phyloP scores from a whole-genome alignment of 164 flowering plant species.

The grape (Vitis vinifera) region DNA sequence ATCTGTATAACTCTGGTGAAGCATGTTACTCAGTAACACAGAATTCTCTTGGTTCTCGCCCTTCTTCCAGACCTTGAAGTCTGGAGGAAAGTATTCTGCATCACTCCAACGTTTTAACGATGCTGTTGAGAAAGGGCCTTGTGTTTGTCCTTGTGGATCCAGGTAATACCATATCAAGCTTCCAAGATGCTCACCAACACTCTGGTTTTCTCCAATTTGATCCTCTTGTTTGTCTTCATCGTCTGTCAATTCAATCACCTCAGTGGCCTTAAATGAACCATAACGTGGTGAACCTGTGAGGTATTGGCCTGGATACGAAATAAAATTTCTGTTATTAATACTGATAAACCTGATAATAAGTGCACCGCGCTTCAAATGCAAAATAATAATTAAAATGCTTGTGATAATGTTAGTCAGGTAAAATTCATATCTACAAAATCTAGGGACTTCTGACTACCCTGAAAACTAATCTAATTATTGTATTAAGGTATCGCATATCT shows the following conservation, averaged over 20 bases:
- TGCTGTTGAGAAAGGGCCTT: slow-evolving; percentile 34
- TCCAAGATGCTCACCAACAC: not conserved
- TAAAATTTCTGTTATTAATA: too few relatives aligned
- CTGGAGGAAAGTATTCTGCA: slow-evolving; percentile 32
- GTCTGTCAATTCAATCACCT: slow-evolving; percentile 33
- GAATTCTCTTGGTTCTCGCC: slow-evolving; percentile 22
- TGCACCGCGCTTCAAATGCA: too few relatives aligned
- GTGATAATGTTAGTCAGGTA: too few relatives aligned
- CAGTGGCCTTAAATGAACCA: not conserved
- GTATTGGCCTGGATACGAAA: not conserved
- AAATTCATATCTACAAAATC: too few relatives aligned
- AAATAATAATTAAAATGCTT: too few relatives aligned
- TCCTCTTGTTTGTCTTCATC: slow-evolving; percentile 26
- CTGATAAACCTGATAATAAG: too few relatives aligned
- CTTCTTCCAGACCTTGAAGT: slow-evolving; percentile 39
- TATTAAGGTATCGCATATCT: too few relatives aligned
- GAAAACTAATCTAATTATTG: too few relatives aligned
- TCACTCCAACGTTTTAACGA: slow-evolving; percentile 35
- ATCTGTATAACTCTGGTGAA: not conserved
- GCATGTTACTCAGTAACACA: slow-evolving; percentile 21
- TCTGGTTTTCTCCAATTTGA: not conserved
- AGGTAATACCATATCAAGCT: slow-evolving; percentile 30
- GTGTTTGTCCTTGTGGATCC: slow-evolving; percentile 42
- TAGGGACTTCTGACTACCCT: too few relatives aligned
- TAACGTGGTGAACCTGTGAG: too few relatives aligned